Evolutionary conservation across 345 rosid species (phyloP).

Genomic region (Clarkia xantiana): DNA sequence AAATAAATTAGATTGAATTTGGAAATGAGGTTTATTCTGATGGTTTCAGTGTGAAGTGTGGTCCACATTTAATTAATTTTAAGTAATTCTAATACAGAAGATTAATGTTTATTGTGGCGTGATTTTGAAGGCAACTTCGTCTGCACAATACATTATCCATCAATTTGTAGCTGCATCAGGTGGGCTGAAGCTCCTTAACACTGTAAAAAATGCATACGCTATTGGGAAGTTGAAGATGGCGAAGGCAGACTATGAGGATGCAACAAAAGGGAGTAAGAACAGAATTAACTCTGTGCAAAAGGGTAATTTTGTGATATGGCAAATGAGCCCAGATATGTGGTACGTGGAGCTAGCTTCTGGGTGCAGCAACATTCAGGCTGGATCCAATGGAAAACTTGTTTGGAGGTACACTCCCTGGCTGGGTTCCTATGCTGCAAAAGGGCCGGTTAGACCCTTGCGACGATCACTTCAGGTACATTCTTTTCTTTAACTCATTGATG

Average conservation of each 20-base stretch:
- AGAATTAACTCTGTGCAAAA: conserved; percentile 15
- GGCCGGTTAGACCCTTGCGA: conserved; percentile 31
- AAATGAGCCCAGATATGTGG: conserved; percentile 37
- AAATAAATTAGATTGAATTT: too few species aligned
- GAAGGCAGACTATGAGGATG: conserved; percentile 23
- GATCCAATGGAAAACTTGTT: conserved; percentile 32
- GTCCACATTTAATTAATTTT: too few species aligned
- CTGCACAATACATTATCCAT: conserved; percentile 37
- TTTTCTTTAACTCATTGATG: too few species aligned
- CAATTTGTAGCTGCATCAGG: conserved; percentile 35
- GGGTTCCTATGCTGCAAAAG: conserved; percentile 23
- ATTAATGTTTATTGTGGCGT: too few species aligned
- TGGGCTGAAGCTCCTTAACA: conserved; percentile 25
- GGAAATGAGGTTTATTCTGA: too few species aligned
- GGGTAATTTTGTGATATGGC: conserved; percentile 34
- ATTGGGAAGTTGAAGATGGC: conserved; percentile 35
- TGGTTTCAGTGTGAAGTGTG: too few species aligned
- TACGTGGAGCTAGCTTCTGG: conserved; percentile 32
- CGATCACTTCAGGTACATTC: conserved; percentile 28
- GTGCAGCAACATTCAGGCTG: conserved; percentile 28
- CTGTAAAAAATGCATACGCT: conserved; percentile 26
- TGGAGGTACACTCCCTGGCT: conserved; percentile 47
- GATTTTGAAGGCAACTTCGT: conserved; percentile 28
- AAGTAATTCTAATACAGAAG: too few species aligned
- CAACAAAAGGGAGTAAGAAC: conserved; percentile 16